Base-by-base conservation (phyloP, 2,329 filamentous ascomycete species). In the Chaetomiaceae sp. region DNA sequence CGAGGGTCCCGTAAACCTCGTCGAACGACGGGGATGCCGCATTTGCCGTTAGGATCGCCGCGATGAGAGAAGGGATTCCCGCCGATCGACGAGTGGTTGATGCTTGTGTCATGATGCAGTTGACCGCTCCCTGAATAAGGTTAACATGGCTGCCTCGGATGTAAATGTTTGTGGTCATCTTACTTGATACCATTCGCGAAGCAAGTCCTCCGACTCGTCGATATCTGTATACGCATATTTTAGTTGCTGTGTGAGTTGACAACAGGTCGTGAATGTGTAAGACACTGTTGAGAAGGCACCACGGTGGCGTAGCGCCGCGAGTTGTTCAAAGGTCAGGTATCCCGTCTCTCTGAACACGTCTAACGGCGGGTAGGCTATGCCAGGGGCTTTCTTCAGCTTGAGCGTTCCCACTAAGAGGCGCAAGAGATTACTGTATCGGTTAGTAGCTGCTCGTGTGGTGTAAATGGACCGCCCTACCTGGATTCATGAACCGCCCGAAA, bases 401-500 rank as follows among this genome's bases (percentile, higher is more conserved):
- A 76, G 66, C 14, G 81, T 81, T 21, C 73, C 69, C 20, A 86
- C 70, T 33, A 88, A 77, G 0, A 78, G 75, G 57, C 84, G 81
- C 67, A 92, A 75, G 4, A 95, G 72, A 51, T 89, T 84, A 67
- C 90, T 94, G 10, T n/a, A 5, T 2, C 16, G 43, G 56, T 68
- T 60, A 59, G 57, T 32, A 16, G 23, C 21, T 14, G 5, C 34
- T 2, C 4, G 2, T 1, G 4, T 6, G 1, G 2, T 11, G 6
- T 2, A 5, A 14, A 38, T 11, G 7, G n/a, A 13, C 18, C 55
- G 44, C 56, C 48, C 5, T 58, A 90, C 87, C 89, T 96, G 21
- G 91, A 89, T 71, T 99, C 94, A 57, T 96, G 92, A n/a, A 96
- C 77, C 5, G 90, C 89, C 62, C 94, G 83, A 79, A 96, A 99